Conservation (phyloP, 139 green algal species). For the Tetraselmis chui region DNA sequence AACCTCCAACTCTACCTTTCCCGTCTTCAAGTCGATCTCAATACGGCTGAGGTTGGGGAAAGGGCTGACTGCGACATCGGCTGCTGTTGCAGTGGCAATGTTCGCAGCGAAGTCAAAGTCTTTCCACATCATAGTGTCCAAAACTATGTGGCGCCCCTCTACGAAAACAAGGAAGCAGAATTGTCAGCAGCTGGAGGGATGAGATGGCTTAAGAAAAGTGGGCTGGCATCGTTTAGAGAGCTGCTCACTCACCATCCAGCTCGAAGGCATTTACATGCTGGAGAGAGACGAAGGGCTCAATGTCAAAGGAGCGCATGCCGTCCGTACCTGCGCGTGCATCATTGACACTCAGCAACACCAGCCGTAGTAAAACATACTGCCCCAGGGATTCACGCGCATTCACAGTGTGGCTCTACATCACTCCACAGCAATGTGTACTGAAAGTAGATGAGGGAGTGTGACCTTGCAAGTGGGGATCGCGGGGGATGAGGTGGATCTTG, state of each 20-base stretch:
- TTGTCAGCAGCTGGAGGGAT: neutral
- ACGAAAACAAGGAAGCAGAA: neutral
- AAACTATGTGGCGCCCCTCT: neutral
- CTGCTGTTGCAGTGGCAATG: neutral
- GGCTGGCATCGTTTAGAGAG: too few relatives aligned
- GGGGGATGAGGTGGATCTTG: neutral
- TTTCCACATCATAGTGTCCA: neutral
- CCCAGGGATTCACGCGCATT: too few relatives aligned
- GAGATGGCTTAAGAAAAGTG: neutral
- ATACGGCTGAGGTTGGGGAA: neutral
- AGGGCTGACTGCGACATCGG: neutral
- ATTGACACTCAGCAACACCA: neutral
- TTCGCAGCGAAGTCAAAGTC: neutral
- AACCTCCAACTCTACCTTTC: slow-evolving; percentile 1
- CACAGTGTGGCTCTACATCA: too few relatives aligned
- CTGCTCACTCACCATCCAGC: neutral
- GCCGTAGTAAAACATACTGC: too few relatives aligned
- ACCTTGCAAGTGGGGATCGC: neutral
- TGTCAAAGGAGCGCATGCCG: neutral
- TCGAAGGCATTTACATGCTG: neutral
- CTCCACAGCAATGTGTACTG: too few relatives aligned
- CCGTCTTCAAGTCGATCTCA: neutral
- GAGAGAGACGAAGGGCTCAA: neutral
- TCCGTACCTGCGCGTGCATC: neutral
- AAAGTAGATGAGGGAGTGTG: neutral